A percentile compares a stretch with the other conserved stretches of the same genome.
Evolutionary conservation across 768 basidiomycete species (phyloP).

Genomic region (Guyanaporus albipodus): DNA sequence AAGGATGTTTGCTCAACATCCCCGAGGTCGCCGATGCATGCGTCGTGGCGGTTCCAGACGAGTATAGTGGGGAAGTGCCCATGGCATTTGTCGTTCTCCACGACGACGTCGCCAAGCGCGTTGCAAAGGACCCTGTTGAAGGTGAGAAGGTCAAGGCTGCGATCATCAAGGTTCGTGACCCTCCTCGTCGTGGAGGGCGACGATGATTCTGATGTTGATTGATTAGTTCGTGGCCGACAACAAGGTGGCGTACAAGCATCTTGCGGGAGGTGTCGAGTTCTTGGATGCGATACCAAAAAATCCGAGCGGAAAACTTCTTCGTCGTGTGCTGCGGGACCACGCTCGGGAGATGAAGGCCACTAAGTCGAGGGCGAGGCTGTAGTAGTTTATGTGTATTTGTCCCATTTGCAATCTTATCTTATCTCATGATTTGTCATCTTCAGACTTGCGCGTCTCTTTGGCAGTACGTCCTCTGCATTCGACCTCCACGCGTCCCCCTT

Average conservation of each 20-base stretch:
- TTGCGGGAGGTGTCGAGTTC: constrained; percentile 58
- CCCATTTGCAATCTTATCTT: constrained; percentile 19
- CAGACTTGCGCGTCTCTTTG: constrained; percentile 17
- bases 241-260: constrained; percentile 55
- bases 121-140: constrained; percentile 28
- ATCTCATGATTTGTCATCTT: background rate
- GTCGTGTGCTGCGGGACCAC: constrained; percentile 49
- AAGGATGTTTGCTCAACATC: constrained; percentile 60
- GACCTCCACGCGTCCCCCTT: background rate
- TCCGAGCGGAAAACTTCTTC: constrained; percentile 56
- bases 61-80: constrained; percentile 69
- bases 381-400: background rate
- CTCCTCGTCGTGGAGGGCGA: constrained; percentile 1
- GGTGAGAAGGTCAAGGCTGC: constrained; percentile 38
- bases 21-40: constrained; percentile 57
- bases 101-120: constrained; percentile 36
- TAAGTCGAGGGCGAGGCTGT: constrained; percentile 25
- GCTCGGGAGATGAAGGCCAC: constrained; percentile 34
- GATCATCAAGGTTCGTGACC: constrained; percentile 43
- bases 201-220: background rate
- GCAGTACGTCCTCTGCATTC: background rate
- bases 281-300: constrained; percentile 55
- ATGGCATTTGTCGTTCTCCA: constrained; percentile 62
- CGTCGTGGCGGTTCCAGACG: constrained; percentile 64
- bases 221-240: constrained; percentile 50